Conservation (phyloP, 2,329 filamentous ascomycete genomes). For the Phialophora macrospora region DNA sequence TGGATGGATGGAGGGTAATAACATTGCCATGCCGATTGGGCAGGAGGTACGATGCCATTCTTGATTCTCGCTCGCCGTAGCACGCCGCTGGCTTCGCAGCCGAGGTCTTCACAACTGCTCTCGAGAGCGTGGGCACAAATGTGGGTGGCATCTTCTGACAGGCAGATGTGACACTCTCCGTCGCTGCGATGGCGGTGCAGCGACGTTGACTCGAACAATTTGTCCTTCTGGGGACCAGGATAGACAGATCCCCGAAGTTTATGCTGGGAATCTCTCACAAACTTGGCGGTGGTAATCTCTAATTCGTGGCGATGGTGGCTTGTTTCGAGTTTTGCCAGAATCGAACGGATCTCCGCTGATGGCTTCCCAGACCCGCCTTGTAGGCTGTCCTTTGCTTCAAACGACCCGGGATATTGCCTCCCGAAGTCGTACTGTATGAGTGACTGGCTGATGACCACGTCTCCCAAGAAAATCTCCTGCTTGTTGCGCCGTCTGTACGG, state of each 20-base stretch:
- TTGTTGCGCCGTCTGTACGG: conserved; percentile 32
- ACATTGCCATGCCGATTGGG: neutral
- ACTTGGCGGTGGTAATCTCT: neutral
- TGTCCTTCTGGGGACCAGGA: conserved; percentile 7
- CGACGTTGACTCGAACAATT: neutral
- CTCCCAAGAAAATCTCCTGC: conserved; percentile 42
- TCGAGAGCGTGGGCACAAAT: neutral
- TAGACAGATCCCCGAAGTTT: neutral
- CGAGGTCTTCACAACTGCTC: conserved; percentile 11
- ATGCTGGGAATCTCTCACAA: neutral
- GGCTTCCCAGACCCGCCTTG: conserved; percentile 2
- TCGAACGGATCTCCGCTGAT: conserved; percentile 1
- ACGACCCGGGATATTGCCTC: neutral
- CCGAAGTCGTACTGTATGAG: conserved; percentile 12
- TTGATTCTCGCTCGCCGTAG: neutral
- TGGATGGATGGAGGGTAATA: conserved; percentile 35
- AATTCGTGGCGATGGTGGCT: conserved; percentile 2
- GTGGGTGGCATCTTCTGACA: neutral
- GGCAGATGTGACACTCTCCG: conserved; percentile 1
- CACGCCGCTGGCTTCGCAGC: neutral
- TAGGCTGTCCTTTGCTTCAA: neutral
- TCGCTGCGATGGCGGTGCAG: neutral
- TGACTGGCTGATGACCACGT: conserved; percentile 42
- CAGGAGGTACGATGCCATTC: neutral
- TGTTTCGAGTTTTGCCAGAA: conserved; percentile 8